Percentiles rank a stretch among this genome's conserved stretches.
phyloP scores from a whole-genome alignment of 192 early-diverging fungal genomes.

The Podila epicladia region DNA sequence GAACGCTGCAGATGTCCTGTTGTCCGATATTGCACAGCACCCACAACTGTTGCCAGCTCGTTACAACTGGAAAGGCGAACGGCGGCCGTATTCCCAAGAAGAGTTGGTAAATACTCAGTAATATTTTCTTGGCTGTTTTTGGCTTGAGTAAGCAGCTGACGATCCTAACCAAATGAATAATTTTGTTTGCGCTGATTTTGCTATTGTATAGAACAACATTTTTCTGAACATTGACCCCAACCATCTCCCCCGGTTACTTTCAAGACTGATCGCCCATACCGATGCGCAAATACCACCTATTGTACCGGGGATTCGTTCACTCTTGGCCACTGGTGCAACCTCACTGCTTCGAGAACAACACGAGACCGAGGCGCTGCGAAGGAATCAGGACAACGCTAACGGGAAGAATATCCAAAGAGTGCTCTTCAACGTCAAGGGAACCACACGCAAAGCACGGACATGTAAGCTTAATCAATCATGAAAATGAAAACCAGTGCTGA shows the following conservation, averaged over 20 bases:
- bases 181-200: too few species aligned
- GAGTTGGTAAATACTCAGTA: slow-evolving; percentile 64
- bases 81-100: slow-evolving; percentile 59
- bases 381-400: slow-evolving; percentile 15
- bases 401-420: slow-evolving; percentile 13
- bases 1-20: slow-evolving; percentile 61
- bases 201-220: slow-evolving; percentile 18
- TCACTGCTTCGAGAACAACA: slow-evolving; percentile 33
- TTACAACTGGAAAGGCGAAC: slow-evolving; percentile 75
- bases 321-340: slow-evolving; percentile 36
- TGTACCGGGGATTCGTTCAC: slow-evolving; percentile 51
- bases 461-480: slow-evolving; percentile 13
- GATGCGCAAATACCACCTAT: slow-evolving; percentile 53
- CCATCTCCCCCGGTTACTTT: slow-evolving; percentile 44
- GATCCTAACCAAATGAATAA: too few species aligned
- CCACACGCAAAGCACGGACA: slow-evolving; percentile 5
- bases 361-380: slow-evolving; percentile 32
- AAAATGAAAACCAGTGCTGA: neutral
- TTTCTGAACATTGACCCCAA: slow-evolving; percentile 44
- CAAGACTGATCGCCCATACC: slow-evolving; percentile 24
- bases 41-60: slow-evolving; percentile 70
- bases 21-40: slow-evolving; percentile 55
- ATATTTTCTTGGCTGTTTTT: slow-evolving; percentile 16
- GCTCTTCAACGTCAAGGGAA: slow-evolving; percentile 17
- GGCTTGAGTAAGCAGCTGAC: too few species aligned